Evolutionary conservation across 768 basidiomycete genomes (phyloP), one percentile per base, ranked within the genome.

Genomic region (Coprinopsis sp.): DNA sequence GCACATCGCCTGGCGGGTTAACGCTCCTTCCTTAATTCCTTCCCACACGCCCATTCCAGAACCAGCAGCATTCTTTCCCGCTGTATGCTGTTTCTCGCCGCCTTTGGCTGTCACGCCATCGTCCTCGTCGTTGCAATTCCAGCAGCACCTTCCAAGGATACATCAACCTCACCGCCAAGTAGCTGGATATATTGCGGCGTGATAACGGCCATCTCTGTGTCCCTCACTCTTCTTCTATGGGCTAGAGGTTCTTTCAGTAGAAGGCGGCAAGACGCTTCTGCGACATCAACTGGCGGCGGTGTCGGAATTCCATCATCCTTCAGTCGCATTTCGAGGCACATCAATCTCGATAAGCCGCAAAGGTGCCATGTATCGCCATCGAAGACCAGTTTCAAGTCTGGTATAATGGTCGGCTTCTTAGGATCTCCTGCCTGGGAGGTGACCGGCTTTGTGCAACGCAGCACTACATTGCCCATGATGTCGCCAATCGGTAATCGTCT

Each of bases 351-450:
- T 6, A 45, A 45, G 22, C 33, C n/a, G n/a, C n/a, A n/a, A n/a
- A n/a, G 31, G 10, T 45, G 34, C 19, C 7, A 7, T 2, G 14
- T 42, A 22, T 29, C 40, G 6, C 30, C 40, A n/a, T n/a, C 13
- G 5, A 39, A 19, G 8, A 27, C n/a, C 19, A 24, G 40, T n/a
- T 5, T 28, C 27, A 42, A 42, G 10, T n/a, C 40, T n/a, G 25
- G 11, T 12, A 28, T 42, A 6, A 4, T 42, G 24, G 27, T 42
- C 12, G 40, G 40, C 14, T 18, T 42, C 4, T 21, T 42, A 13
- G 40, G 40, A 14, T 42, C 40, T n/a, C 40, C 40, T 12, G 11
- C 24, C 22, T 42, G 40, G 24, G 40, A 42, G 19, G 18, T 42
- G 6, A 28, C 24, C 18, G 40, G 24, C 27, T 4, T n/a, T 27